Conservation (phyloP, 345 rosid species). For the Eucalyptus sideroxylon region DNA sequence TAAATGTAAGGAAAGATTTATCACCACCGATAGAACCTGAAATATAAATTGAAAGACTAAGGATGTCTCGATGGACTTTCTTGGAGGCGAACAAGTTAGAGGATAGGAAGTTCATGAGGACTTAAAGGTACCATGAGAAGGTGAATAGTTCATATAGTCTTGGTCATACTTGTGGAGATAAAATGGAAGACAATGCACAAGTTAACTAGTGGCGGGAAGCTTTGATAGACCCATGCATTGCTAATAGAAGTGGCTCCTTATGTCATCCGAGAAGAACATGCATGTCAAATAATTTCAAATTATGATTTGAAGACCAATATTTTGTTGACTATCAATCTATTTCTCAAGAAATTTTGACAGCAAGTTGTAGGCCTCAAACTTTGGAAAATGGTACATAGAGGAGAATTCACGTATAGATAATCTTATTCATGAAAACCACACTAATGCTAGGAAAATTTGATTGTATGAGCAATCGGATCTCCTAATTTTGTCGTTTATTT, state of each 20-base stretch:
- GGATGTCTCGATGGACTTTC: neutral
- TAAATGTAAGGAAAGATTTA: no score
- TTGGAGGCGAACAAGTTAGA: neutral
- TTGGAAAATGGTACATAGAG: no score
- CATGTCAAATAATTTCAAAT: neutral
- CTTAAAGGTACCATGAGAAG: neutral
- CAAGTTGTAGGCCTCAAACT: no score
- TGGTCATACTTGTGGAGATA: neutral
- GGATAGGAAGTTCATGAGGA: neutral
- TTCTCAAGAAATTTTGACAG: no score
- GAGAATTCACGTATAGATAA: no score
- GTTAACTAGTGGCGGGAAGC: neutral
- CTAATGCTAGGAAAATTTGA: no score
- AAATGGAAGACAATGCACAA: neutral
- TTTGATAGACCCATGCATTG: neutral
- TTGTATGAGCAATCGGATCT: no score
- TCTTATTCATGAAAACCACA: no score
- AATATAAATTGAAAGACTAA: neutral
- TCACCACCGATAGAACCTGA: neutral
- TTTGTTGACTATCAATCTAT: no score
- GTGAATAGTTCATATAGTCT: neutral
- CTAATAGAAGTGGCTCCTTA: neutral
- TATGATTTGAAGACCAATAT: neutral
- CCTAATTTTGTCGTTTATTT: no score
- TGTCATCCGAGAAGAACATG: neutral